Percentiles rank a stretch among this genome's conserved stretches.
Conservation (phyloP, 176 grass and related monocot genomes). For the Triticum turgidum region DNA sequence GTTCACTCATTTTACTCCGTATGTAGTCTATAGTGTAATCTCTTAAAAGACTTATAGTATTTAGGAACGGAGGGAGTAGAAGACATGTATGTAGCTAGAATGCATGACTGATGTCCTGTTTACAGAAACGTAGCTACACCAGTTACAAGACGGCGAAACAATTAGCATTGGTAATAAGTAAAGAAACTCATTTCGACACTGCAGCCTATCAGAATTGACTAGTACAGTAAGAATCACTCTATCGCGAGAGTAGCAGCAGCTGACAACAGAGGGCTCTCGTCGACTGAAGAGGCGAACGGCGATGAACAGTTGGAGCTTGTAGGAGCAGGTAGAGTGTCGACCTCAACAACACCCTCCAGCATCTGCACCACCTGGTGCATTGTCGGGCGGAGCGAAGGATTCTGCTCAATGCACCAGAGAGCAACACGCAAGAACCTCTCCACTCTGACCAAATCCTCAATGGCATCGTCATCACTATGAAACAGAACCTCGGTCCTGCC, state of each 20-base stretch:
- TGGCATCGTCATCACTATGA: fast-evolving
- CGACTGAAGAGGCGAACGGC: background rate
- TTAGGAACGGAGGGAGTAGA: background rate
- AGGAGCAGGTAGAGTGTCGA: background rate
- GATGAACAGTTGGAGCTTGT: background rate
- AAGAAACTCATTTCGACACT: no score
- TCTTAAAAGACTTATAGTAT: no score
- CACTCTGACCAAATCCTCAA: background rate
- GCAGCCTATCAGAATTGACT: no score
- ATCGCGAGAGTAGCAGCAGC: background rate
- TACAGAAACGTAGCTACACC: no score
- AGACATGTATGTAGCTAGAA: background rate
- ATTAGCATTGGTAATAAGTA: no score
- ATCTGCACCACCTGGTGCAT: conserved; percentile 20
- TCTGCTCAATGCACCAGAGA: conserved; percentile 3
- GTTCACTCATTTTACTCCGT: no score
- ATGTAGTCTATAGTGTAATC: no score
- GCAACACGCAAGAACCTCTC: conserved; percentile 16
- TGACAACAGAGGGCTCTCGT: background rate
- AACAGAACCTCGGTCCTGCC: background rate
- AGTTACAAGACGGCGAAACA: no score
- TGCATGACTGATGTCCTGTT: no score
- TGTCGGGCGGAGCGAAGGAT: background rate
- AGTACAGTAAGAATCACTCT: background rate
- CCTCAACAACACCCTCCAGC: background rate